Conservation (phyloP, 169 alveolate genomes). For the Plasmodium inui region DNA sequence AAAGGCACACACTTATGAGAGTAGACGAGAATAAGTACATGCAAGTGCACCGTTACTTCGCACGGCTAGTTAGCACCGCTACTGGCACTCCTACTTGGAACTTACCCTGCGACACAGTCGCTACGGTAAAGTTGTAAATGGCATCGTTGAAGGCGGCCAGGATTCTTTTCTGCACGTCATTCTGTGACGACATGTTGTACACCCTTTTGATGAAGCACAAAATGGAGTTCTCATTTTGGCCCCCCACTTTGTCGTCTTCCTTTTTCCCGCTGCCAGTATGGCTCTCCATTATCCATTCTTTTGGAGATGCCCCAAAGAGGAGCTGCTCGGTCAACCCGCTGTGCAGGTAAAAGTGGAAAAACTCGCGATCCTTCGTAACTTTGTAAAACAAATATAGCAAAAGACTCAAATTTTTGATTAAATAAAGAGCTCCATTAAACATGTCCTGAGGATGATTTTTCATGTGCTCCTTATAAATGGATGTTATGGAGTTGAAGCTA, state of each 20-base stretch:
- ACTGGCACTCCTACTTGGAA: not conserved
- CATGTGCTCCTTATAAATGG: slow-evolving; percentile 35
- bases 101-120: slow-evolving; percentile 54
- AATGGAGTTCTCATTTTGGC: slow-evolving; percentile 45
- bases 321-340: slow-evolving; percentile 23
- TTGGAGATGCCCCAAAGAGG: slow-evolving; percentile 1
- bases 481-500: slow-evolving; percentile 25
- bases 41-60: not conserved
- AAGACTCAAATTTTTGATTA: slow-evolving; percentile 72
- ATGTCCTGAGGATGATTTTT: slow-evolving; percentile 35
- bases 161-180: slow-evolving; percentile 28
- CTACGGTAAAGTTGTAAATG: slow-evolving; percentile 46
- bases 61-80: not conserved
- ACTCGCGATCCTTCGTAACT: slow-evolving; percentile 51
- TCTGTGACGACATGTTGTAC: slow-evolving; percentile 22
- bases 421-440: slow-evolving; percentile 44
- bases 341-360: slow-evolving; percentile 20
- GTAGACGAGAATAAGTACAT: not conserved
- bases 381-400: slow-evolving; percentile 58
- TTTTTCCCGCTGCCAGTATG: not conserved
- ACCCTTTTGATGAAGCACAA: slow-evolving; percentile 55
- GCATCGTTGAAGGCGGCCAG: slow-evolving; percentile 39
- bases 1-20: not conserved
- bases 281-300: not conserved
- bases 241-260: not conserved